These are phyloP conservation scores for Fusarium multiceps DNA, from an alignment of 2,329 filamentous ascomycete species.

Conservation along the genomic window DNA sequence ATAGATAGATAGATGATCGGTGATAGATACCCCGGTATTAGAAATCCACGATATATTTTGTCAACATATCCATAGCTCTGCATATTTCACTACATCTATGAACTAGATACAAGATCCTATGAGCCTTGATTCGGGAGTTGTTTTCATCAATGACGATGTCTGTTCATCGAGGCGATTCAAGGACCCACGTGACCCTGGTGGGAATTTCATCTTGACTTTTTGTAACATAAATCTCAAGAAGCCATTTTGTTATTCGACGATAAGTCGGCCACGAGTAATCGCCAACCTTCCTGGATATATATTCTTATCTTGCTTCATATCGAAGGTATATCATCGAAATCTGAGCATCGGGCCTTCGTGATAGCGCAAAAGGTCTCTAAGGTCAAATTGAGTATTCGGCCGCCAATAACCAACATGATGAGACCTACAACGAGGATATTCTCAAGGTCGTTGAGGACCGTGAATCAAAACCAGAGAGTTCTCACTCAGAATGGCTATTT, in stretches of 20 bases:
- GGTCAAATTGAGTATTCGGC: background rate
- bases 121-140: background rate
- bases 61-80: background rate
- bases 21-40: conserved; percentile 28
- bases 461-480: background rate
- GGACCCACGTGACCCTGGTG: conserved; percentile 37
- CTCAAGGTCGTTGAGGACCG: background rate
- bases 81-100: background rate
- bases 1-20: background rate
- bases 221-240: background rate
- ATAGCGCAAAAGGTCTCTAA: background rate
- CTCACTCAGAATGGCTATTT: background rate
- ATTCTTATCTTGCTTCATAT: accelerated
- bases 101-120: background rate
- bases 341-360: background rate
- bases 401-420: conserved; percentile 2
- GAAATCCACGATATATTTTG: background rate
- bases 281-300: background rate
- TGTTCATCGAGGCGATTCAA: background rate
- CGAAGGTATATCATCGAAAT: background rate
- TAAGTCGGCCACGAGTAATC: background rate
- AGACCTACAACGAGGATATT: conserved; percentile 14
- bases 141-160: background rate
- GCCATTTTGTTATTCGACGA: background rate
- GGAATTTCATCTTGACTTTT: conserved; percentile 10